Conservation (phyloP, 495 filamentous ascomycete species). For the Penicillium cinerascens region DNA sequence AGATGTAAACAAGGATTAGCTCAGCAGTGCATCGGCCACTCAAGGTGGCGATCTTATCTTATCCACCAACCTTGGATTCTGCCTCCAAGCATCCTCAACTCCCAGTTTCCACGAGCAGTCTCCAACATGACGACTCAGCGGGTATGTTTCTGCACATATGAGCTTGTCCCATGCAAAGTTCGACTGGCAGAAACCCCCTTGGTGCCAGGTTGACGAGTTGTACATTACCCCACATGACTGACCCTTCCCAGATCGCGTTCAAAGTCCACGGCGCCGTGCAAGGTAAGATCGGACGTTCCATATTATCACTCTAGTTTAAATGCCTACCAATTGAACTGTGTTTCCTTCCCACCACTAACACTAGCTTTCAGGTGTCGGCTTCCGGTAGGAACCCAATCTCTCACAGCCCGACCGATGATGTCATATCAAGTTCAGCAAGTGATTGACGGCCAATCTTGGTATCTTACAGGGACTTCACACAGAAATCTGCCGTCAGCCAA, state of each 20-base stretch:
- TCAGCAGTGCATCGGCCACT: conserved; percentile 1
- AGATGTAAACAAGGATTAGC: neutral
- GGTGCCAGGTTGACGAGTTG: neutral
- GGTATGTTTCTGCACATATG: conserved; percentile 3
- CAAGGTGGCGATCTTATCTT: neutral
- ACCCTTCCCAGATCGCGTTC: conserved; percentile 42
- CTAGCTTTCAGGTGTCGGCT: conserved; percentile 58
- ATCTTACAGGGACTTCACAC: conserved; percentile 60
- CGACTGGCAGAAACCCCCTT: neutral
- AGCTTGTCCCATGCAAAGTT: neutral
- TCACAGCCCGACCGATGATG: conserved; percentile 15
- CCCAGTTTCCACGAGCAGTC: neutral
- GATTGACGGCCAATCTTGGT: neutral
- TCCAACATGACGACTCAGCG: conserved; percentile 18
- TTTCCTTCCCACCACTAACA: conserved; percentile 4
- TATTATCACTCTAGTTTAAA: no score
- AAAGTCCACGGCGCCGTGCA: conserved; percentile 52
- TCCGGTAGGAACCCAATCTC: conserved; percentile 49
- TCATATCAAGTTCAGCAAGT: conserved; percentile 6
- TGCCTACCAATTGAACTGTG: neutral
- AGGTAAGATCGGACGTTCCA: conserved; percentile 30
- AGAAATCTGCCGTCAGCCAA: conserved; percentile 60
- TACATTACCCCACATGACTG: neutral
- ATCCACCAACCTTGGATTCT: neutral
- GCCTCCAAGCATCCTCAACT: neutral